These are phyloP conservation scores for Starmera pachycereana DNA, from an alignment of 805 yeast species.

Conservation along the genomic window DNA sequence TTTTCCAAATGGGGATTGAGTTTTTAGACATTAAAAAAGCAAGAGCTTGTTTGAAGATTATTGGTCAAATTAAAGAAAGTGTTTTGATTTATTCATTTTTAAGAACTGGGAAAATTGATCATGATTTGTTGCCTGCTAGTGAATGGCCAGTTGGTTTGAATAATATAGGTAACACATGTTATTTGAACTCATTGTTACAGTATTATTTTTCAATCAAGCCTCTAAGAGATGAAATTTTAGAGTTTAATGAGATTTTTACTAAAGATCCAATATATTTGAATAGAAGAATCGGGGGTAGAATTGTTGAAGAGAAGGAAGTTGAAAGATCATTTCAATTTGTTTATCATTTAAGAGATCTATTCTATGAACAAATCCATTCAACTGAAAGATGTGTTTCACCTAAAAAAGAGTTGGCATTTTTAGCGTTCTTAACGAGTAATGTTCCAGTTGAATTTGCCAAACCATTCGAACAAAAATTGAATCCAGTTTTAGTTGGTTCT, in stretches of 20 bases:
- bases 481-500: slow-evolving; percentile 2
- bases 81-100: slow-evolving; percentile 46
- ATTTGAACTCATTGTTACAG: slow-evolving; percentile 81
- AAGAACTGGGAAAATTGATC: slow-evolving; percentile 52
- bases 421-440: slow-evolving; percentile 71
- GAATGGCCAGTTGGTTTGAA: slow-evolving; percentile 87
- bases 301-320: slow-evolving; percentile 68
- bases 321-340: slow-evolving; percentile 77
- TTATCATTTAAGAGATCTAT: slow-evolving; percentile 59
- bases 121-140: slow-evolving; percentile 46
- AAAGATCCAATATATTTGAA: slow-evolving; percentile 23
- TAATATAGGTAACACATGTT: slow-evolving; percentile 95
- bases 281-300: slow-evolving; percentile 82
- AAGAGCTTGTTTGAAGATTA: slow-evolving; percentile 43
- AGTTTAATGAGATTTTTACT: slow-evolving; percentile 34
- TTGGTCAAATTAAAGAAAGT: slow-evolving; percentile 48
- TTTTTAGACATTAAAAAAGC: slow-evolving; percentile 37
- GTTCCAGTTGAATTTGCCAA: slow-evolving; percentile 50
- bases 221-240: slow-evolving; percentile 52
- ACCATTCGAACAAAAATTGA: background rate
- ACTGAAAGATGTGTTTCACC: slow-evolving; percentile 65
- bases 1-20: slow-evolving; percentile 38
- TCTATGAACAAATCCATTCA: slow-evolving; percentile 57
- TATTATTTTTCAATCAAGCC: slow-evolving; percentile 84
- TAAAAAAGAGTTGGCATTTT: slow-evolving; percentile 70